Base-by-base conservation (phyloP, 169 alveolate genomes). In the Cryptosporidium felis region DNA sequence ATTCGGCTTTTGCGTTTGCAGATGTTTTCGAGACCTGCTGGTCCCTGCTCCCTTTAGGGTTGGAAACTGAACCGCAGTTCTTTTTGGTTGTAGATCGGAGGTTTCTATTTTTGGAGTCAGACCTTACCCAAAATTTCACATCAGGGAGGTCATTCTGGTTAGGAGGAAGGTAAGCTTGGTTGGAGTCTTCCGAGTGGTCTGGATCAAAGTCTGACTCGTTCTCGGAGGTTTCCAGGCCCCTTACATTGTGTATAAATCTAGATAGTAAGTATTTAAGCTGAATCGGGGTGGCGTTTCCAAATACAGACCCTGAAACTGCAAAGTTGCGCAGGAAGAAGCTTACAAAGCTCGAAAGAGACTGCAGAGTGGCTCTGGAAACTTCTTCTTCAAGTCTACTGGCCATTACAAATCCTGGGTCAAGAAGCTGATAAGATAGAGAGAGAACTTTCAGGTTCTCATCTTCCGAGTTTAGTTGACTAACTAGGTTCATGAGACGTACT, bases 361-460 rank as follows among this genome's bases (percentile, higher is more conserved):
- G 62, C 1, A 65, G 14, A 4, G 53, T 53, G 8, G 49, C 16
- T 12, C 16, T 65, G 9, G 16, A 16, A 0, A 65, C 46, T 14
- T 65, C 81, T n/a, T 44, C 14, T 36, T 45, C 81, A 10, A 65
- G n/a, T 8, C 44, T 65, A 23, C 46, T 18, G 36, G 49, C 30
- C 3, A 36, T 44, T 32, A 65, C 23, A 65, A 65, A 65, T 9
- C 81, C 81, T 30, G 81, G 81, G 40, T 65, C 81, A 18, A 65
- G 59, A 2, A 65, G 18, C 49, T 65, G 62, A 18, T 65, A 65
- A 5, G 81, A 46, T 9, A 65, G 44, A 1, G 81, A 45, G 12
- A 65, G 53, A n/a, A 65, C 40, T 30, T 34, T 65, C 10, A 65
- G 41, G 16, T 47, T 47, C 3, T 65, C 63, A 23, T 65, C 49